These are phyloP conservation scores for Curvularia sp. DNA, from an alignment of 2,329 filamentous ascomycete genomes.

Conservation along the genomic window DNA sequence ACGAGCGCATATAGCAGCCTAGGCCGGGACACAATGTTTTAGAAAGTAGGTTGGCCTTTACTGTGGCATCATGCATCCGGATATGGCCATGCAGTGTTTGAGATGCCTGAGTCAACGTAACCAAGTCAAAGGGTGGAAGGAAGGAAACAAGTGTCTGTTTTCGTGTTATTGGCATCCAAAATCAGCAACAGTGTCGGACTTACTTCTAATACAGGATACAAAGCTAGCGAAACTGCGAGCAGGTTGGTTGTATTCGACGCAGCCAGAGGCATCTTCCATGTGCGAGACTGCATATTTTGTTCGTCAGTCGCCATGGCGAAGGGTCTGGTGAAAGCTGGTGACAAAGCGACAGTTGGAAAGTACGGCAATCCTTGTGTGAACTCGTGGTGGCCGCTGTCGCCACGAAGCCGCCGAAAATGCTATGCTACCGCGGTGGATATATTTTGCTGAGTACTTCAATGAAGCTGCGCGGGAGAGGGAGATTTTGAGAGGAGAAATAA, in stretches of 20 bases:
- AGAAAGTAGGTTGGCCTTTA: constrained; percentile 17
- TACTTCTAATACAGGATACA: constrained; percentile 20
- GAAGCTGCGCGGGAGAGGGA: not conserved
- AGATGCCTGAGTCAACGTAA: constrained; percentile 9
- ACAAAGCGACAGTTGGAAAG: not conserved
- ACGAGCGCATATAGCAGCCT: constrained; percentile 1
- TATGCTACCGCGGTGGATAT: not conserved
- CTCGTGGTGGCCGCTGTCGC: not conserved
- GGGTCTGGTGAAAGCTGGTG: not conserved
- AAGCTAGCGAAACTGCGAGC: constrained; percentile 4
- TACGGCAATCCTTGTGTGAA: no score
- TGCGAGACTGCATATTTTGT: not conserved
- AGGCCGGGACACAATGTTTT: constrained; percentile 22
- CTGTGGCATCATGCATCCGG: constrained; percentile 12
- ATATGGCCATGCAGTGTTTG: constrained; percentile 15
- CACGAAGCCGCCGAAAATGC: not conserved
- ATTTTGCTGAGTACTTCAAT: not conserved
- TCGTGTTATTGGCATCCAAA: not conserved
- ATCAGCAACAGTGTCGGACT: not conserved
- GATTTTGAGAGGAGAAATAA: no score
- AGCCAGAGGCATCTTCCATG: constrained; percentile 11
- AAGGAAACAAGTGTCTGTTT: constrained; percentile 12
- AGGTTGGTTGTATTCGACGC: constrained; percentile 6
- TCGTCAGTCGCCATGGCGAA: not conserved
- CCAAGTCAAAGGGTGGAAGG: constrained; percentile 11